Evolutionary conservation across 257 asterid species (phyloP).

Genomic region (Nicotiana knightiana): DNA sequence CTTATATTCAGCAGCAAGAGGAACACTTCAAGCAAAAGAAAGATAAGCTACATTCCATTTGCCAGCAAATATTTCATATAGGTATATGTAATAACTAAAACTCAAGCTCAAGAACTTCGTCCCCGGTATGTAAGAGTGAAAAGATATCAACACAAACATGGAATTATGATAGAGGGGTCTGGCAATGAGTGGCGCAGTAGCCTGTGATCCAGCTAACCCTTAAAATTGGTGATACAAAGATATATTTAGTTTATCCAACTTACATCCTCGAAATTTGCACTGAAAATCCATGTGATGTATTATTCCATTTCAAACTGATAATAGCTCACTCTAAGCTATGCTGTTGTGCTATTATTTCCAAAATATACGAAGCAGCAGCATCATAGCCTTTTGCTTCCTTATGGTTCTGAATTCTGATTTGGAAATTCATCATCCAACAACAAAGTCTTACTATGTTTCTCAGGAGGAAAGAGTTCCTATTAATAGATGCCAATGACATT

Average conservation of each 20-base stretch:
- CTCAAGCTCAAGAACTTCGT: neutral
- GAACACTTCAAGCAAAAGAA: neutral
- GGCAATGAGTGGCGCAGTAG: neutral
- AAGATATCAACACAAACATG: neutral
- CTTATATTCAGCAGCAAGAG: conserved; percentile 10
- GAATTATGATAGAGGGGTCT: neutral
- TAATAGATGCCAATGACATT: neutral
- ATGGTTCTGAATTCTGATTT: neutral
- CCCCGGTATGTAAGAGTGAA: neutral
- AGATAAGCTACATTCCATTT: neutral
- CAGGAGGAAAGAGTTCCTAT: neutral
- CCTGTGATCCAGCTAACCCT: neutral
- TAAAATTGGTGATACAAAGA: neutral
- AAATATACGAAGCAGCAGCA: neutral
- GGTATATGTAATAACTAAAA: neutral
- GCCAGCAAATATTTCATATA: neutral
- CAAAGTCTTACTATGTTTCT: neutral
- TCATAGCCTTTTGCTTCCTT: neutral
- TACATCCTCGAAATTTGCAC: neutral
- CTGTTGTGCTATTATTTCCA: neutral
- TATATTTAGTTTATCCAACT: neutral
- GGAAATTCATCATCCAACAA: neutral
- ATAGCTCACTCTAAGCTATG: neutral
- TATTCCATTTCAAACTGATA: neutral
- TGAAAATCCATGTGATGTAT: neutral